Conservation (phyloP, 2,329 filamentous ascomycete genomes). For the Malbranchea cinnamomea region DNA sequence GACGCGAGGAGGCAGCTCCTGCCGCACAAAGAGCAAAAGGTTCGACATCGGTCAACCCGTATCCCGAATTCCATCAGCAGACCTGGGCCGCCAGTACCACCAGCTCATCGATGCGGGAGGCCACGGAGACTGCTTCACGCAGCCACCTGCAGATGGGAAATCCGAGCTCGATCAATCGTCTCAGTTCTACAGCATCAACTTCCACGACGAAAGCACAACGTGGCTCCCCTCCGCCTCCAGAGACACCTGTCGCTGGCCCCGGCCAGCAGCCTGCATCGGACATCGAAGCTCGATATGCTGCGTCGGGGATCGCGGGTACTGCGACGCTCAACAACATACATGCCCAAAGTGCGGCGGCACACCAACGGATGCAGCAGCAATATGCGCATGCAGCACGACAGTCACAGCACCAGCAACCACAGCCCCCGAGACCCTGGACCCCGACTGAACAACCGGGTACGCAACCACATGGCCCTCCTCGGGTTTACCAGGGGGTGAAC, state of each 20-base stretch:
- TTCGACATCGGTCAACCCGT: constrained; percentile 22
- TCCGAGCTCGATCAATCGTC: constrained; percentile 41
- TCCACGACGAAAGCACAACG: constrained; percentile 85
- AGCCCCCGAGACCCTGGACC: constrained; percentile 63
- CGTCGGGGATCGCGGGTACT: constrained; percentile 75
- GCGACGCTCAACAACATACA: constrained; percentile 64
- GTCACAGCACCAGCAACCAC: constrained; percentile 16
- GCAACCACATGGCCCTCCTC: constrained; percentile 76
- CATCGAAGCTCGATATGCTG: constrained; percentile 83
- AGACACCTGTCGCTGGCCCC: constrained; percentile 70
- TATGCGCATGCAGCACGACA: constrained; percentile 15
- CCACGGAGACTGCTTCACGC: constrained; percentile 11
- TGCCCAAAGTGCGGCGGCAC: constrained; percentile 61
- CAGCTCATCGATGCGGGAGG: no score
- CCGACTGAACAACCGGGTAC: constrained; percentile 81
- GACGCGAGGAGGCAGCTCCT: constrained; percentile 23
- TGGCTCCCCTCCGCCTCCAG: constrained; percentile 86
- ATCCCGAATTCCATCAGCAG: constrained; percentile 43
- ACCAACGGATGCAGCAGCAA: constrained; percentile 59
- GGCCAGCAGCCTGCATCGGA: constrained; percentile 57
- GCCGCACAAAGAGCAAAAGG: constrained; percentile 10
- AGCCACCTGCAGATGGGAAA: constrained; percentile 36
- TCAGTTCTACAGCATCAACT: constrained; percentile 74
- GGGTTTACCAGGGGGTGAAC: constrained; percentile 75
- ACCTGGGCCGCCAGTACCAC: constrained; percentile 37